Evolutionary conservation across 129 eudicot genomes (phyloP).

Genomic region (Sambucus nigra): DNA sequence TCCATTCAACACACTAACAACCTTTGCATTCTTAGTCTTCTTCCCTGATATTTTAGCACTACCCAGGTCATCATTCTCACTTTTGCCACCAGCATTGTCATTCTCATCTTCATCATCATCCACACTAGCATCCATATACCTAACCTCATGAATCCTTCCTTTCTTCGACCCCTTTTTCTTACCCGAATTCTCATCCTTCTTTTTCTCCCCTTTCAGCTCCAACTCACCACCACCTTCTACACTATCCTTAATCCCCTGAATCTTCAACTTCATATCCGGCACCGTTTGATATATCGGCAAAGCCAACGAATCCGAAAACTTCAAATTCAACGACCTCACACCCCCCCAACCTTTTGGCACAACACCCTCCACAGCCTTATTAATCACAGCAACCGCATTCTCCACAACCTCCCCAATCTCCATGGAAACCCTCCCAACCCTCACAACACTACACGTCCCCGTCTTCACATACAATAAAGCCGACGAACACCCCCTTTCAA

Average conservation of each 20-base stretch:
- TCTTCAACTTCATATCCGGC: slow-evolving; percentile 66
- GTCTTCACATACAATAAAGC: slow-evolving; percentile 45
- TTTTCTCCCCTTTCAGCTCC: slow-evolving; percentile 5
- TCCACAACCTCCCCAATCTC: slow-evolving; percentile 53
- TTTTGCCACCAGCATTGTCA: not conserved
- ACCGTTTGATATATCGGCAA: slow-evolving; percentile 73
- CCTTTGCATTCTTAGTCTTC: too few species aligned
- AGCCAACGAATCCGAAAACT: slow-evolving; percentile 65
- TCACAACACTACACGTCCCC: slow-evolving; percentile 79
- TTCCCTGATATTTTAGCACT: slow-evolving; percentile 10
- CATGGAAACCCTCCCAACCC: slow-evolving; percentile 52
- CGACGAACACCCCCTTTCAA: slow-evolving; percentile 42
- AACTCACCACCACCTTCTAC: slow-evolving; percentile 12
- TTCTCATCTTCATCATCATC: slow-evolving; percentile 22
- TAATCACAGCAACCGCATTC: slow-evolving; percentile 47
- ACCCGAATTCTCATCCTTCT: slow-evolving; percentile 11
- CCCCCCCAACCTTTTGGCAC: slow-evolving; percentile 55
- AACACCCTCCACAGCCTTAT: slow-evolving; percentile 35
- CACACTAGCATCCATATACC: slow-evolving; percentile 38
- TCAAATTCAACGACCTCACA: slow-evolving; percentile 75
- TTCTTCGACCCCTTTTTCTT: slow-evolving; percentile 44
- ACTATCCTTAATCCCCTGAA: slow-evolving; percentile 25
- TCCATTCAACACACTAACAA: too few species aligned
- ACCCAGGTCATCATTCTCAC: not conserved
- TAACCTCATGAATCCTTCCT: slow-evolving; percentile 59